A percentile compares a stretch with the other conserved stretches of the same genome.
Conservation (phyloP, 2,329 filamentous ascomycete genomes). For the Pestalotiopsis sp. region DNA sequence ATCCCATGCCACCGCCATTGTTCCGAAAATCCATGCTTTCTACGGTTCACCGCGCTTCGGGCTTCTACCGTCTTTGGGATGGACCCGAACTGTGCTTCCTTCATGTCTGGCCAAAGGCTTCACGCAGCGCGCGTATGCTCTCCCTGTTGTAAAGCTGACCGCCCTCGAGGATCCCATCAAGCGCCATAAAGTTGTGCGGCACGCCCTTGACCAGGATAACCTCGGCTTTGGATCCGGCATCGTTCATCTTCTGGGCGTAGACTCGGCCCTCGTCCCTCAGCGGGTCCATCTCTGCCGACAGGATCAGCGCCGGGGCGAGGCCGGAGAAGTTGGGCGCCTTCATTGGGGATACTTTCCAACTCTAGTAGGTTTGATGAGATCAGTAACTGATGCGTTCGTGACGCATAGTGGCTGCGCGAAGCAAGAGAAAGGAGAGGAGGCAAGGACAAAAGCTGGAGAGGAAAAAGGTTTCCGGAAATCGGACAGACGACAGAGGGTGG, state of each 20-base stretch:
- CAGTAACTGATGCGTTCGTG: not conserved
- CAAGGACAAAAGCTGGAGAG: not conserved
- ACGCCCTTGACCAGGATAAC: conserved; percentile 7
- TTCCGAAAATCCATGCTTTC: not conserved
- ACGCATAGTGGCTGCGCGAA: not conserved
- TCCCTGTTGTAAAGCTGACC: conserved; percentile 5
- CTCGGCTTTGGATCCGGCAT: conserved; percentile 6
- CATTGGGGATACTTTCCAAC: conserved; percentile 8
- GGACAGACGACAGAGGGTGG: not conserved
- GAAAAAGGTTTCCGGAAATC: not conserved
- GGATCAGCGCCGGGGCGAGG: conserved; percentile 1
- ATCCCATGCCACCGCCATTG: not conserved
- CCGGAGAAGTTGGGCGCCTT: not conserved
- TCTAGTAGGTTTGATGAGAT: not conserved
- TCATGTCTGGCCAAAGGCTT: not conserved
- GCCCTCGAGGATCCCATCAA: conserved; percentile 2
- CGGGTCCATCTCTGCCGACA: conserved; percentile 6
- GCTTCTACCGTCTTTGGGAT: not conserved
- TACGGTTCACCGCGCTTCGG: not conserved
- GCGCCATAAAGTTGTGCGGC: conserved; percentile 7
- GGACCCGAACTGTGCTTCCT: not conserved
- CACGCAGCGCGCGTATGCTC: not conserved
- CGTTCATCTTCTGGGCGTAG: conserved; percentile 9
- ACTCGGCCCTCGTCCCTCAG: conserved; percentile 1
- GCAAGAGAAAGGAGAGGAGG: not conserved